Conservation (phyloP, 108 stramenopile species). For the Stephanodiscus minutulus region DNA sequence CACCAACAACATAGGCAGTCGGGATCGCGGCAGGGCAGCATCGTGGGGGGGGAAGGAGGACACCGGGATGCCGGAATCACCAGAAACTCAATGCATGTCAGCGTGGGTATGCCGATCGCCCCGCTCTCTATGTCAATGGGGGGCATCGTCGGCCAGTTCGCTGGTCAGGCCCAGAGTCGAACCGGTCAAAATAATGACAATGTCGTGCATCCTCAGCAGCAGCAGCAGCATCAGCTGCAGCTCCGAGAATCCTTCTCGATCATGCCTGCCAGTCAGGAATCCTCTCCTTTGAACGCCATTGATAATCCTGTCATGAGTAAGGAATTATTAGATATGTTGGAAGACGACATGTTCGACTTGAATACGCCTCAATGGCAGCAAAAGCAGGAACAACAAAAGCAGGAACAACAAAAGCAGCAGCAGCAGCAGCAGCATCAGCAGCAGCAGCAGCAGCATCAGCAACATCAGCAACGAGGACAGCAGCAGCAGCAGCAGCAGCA, state of each 20-base stretch:
- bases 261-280: background rate
- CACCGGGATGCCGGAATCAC: background rate
- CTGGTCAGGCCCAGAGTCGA: background rate
- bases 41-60: background rate
- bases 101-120: background rate
- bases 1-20: constrained; percentile 3
- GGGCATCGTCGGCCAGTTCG: background rate
- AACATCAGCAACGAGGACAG: constrained; percentile 3
- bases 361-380: constrained; percentile 25
- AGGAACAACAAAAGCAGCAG: constrained; percentile 18
- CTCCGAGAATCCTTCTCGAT: constrained; percentile 2
- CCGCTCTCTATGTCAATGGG: background rate
- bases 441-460: background rate
- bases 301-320: constrained; percentile 33
- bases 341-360: constrained; percentile 13
- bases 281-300: constrained; percentile 12
- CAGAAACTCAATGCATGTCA: background rate
- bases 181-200: background rate
- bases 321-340: constrained; percentile 28
- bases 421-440: constrained; percentile 23
- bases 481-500: constrained; percentile 12
- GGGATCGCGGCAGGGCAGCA: background rate
- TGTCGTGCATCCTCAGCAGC: background rate
- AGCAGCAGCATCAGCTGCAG: background rate
- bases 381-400: constrained; percentile 8